These are phyloP conservation scores for Drosera capensis DNA, from an alignment of 148 eudicot species.

Conservation along the genomic window DNA sequence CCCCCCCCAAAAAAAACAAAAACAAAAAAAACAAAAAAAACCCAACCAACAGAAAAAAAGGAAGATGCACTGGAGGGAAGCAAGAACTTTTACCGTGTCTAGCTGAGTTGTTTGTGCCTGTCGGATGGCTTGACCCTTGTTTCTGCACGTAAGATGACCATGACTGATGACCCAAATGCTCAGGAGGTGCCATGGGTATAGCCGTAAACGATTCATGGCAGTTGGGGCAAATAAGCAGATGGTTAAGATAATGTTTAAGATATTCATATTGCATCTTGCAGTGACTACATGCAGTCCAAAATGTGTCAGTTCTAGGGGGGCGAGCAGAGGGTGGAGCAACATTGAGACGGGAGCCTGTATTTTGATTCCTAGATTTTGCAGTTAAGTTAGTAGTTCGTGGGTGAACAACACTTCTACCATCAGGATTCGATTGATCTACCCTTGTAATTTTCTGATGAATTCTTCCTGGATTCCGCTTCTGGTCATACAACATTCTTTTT, in stretches of 20 bases:
- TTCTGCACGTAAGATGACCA: conserved; percentile 7
- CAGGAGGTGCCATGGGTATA: conserved; percentile 30
- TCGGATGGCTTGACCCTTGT: conserved; percentile 8
- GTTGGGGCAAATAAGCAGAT: conserved; percentile 40
- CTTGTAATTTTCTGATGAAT: conserved; percentile 13
- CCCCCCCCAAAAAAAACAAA: too few species aligned
- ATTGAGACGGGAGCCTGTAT: conserved; percentile 14
- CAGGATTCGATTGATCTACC: conserved; percentile 11
- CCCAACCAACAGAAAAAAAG: not conserved
- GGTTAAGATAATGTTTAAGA: conserved; percentile 27
- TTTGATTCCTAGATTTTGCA: conserved; percentile 12
- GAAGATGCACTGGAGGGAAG: too few species aligned
- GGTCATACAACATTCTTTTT: conserved; percentile 33
- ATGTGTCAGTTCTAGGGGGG: conserved; percentile 20
- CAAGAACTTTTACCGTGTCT: conserved; percentile 8
- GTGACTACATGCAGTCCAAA: conserved; percentile 57
- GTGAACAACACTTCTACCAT: conserved; percentile 12
- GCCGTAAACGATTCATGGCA: conserved; percentile 47
- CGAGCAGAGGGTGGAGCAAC: conserved; percentile 11
- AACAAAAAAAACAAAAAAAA: too few species aligned
- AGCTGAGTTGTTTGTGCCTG: not conserved
- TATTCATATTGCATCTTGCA: conserved; percentile 58
- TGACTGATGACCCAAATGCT: conserved; percentile 6
- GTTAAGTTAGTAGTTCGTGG: conserved; percentile 11
- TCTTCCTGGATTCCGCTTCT: conserved; percentile 14